Conservation (phyloP, 2,329 filamentous ascomycete species). For the Cladosporium sp. region DNA sequence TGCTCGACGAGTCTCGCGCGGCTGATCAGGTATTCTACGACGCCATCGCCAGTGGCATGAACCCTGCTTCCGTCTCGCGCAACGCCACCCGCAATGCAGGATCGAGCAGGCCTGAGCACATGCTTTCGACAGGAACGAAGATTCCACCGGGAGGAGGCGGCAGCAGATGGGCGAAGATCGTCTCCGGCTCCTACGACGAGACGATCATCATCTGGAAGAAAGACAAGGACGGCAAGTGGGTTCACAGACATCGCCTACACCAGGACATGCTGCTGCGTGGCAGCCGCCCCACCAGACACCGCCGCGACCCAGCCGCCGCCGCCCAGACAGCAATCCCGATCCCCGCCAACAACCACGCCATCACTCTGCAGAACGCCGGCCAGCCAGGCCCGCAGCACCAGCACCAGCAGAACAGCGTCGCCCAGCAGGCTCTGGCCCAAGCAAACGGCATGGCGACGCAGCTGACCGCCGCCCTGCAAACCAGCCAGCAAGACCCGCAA, state of each 20-base stretch:
- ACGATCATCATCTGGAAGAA: constrained; percentile 92
- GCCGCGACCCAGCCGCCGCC: neutral
- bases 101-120: constrained; percentile 66
- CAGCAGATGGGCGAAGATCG: constrained; percentile 84
- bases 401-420: constrained; percentile 14
- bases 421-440: constrained; percentile 15
- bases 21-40: constrained; percentile 69
- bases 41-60: constrained; percentile 44
- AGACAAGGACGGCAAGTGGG: constrained; percentile 75
- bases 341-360: neutral
- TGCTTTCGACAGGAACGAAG: constrained; percentile 75
- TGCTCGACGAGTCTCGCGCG: constrained; percentile 64
- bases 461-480: constrained; percentile 7
- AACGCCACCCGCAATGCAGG: constrained; percentile 56
- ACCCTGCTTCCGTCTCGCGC: constrained; percentile 26
- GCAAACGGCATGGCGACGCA: constrained; percentile 16
- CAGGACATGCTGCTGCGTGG: constrained; percentile 21
- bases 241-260: constrained; percentile 56
- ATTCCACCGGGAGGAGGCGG: constrained; percentile 87
- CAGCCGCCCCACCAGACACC: constrained; percentile 12
- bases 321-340: neutral
- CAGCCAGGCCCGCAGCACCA: constrained; percentile 14
- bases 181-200: constrained; percentile 94
- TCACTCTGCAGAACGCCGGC: constrained; percentile 6
- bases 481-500: constrained; percentile 8